Base-by-base conservation (phyloP, 495 filamentous ascomycete genomes). In the Margaritispora aquatica region DNA sequence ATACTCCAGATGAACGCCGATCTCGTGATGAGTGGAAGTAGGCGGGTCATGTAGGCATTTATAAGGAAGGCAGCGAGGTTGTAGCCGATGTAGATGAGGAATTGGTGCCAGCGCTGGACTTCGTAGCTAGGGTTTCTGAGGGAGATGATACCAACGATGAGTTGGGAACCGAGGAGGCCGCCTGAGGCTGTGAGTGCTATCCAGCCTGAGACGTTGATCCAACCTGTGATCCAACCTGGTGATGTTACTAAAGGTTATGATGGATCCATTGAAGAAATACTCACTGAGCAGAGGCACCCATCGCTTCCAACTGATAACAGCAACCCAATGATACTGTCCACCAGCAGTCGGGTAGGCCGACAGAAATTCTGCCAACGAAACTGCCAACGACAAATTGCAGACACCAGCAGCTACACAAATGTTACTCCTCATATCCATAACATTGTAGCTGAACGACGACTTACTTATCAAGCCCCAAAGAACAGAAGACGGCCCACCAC, bases 11-110 rank as follows among this genome's bases (percentile, higher is more conserved):
- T 48, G 31, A 91, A 79, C 48, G 76, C 77, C 0, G 64, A 57
- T 62, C 87, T 86, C 50, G 85, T 90, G 52, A 92, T 76, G 9
- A 80, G 72, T 3, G 88, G 87, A 11, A 92, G 70, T 1, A 78
- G 55, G 1, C 75, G 72, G 56, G 85, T 89, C 61, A 78, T 74
- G 54, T 89, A 84, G 1, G 82, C 79, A 63, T 92, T 92, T 69
- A 90, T 75, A 15, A 82, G 36, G 41, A 89, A 85, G 0, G 81
- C 83, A 10, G 77, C 69, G 20, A 88, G 51, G 49, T 82, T 87
- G 64, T 85, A 87, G 1, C 63, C 84, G 54, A 88, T 77, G 67
- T 90, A 90, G 24, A 90, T 81, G 19, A 89, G 69, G 66, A 92
- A 88, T 62, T 88, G 85, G 64, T 91, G 88, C 86, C 86, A 89